Evolutionary conservation across 2,329 filamentous ascomycete species (phyloP), one percentile per base, ranked within the genome.

Genomic region (Exserohilum rostratum): DNA sequence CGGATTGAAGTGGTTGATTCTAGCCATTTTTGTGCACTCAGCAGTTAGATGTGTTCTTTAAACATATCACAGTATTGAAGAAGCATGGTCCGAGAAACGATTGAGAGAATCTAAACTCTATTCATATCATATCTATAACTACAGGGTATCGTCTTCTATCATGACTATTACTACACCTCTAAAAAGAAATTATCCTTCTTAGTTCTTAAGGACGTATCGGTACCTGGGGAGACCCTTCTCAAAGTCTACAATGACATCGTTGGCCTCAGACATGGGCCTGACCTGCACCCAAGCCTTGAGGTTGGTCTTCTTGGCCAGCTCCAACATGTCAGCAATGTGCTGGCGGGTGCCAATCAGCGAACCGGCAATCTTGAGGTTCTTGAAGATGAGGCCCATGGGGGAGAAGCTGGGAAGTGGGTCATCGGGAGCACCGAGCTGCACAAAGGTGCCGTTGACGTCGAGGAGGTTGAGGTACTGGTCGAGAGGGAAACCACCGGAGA

Each of bases 381-480:
- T 81, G 12, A 70, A 22, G 17, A 89, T 66, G 30, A 89, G 60
- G 0, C 77, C 75, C 78, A 81, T 72, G 66, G 83, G 82, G 2
- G 83, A 82, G 56, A 86, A 77, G 44, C 72, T 66, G 61, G 85
- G 79, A 61, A 70, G 46, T 34, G 82, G 58, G 72, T 78, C 75
- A 65, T 91, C 88, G 0, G 88, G 88, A 1, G 83, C 83, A 25
- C 87, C 88, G 44, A 91, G 80, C 72, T 89, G 85, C 52, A 89
- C 81, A 62, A 89, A 86, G 12, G 79, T 79, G 5, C 88, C 87
- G 44, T 84, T 80, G 13, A 80, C 74, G 54, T 82, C 79, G 30
- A 90, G 77, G 7, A 91, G 78, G 12, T 75, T 65, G 51, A 91
- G 77, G 72, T 90, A 90, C 42, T 83, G 75, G 46, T 75, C 70